phyloP scores from a whole-genome alignment of 1,284 basidiomycete species.

The Volvariella volvacea region DNA sequence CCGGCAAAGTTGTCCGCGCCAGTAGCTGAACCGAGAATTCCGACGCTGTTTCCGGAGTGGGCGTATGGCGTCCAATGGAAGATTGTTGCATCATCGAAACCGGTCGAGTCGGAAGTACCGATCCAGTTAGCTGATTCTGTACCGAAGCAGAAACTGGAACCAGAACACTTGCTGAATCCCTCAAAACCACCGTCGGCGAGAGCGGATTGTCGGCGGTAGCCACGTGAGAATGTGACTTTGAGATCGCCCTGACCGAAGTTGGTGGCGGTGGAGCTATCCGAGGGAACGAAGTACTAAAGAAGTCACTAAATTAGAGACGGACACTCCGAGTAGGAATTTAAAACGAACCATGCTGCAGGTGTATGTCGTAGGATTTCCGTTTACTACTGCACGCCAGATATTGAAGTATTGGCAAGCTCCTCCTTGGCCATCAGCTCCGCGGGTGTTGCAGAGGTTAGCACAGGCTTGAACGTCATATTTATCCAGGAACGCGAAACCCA shows the following conservation, averaged over 20 bases:
- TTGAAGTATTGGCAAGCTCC: slow-evolving; percentile 26
- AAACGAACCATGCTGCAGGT: slow-evolving; percentile 24
- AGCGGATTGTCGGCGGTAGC: slow-evolving; percentile 18
- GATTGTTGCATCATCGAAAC: slow-evolving; percentile 20
- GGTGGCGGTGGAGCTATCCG: slow-evolving; percentile 22
- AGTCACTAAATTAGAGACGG: not conserved
- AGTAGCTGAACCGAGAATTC: slow-evolving; percentile 20
- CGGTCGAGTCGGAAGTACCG: slow-evolving; percentile 16
- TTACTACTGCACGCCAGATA: slow-evolving; percentile 28
- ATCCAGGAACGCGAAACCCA: slow-evolving; percentile 36
- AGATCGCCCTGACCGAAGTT: slow-evolving; percentile 24
- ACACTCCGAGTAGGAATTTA: not conserved
- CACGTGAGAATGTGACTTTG: slow-evolving; percentile 23
- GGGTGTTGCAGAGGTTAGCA: slow-evolving; percentile 21
- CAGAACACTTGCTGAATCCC: slow-evolving; percentile 16
- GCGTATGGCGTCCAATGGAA: slow-evolving; percentile 22
- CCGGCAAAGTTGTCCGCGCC: slow-evolving; percentile 18
- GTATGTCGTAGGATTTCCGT: slow-evolving; percentile 24
- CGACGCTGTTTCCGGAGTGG: slow-evolving; percentile 21
- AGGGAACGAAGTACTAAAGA: slow-evolving; percentile 20
- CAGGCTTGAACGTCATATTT: slow-evolving; percentile 21
- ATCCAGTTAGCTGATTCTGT: slow-evolving; percentile 19
- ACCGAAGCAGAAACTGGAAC: slow-evolving; percentile 19
- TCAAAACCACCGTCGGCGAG: slow-evolving; percentile 24
- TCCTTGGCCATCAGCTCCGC: slow-evolving; percentile 16